Evolutionary conservation across 2,329 filamentous ascomycete genomes (phyloP).

Genomic region (Cadophora malorum): DNA sequence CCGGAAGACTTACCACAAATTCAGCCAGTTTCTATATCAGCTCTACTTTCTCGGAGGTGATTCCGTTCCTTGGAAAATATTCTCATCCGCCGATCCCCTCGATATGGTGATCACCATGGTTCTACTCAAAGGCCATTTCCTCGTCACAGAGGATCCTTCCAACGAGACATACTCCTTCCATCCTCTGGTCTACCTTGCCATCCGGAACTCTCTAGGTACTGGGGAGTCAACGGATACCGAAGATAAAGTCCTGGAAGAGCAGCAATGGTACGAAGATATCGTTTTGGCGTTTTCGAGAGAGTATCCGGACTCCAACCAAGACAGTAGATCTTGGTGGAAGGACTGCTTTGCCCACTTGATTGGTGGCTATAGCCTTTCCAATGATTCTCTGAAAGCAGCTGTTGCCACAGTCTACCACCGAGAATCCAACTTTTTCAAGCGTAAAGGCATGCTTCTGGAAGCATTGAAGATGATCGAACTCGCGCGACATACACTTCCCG

Average conservation of each 20-base stretch:
- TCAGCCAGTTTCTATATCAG: slow-evolving; percentile 33
- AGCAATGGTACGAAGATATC: slow-evolving; percentile 37
- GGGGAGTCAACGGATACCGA: slow-evolving; percentile 27
- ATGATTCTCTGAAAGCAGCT: slow-evolving; percentile 30
- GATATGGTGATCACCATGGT: slow-evolving; percentile 38
- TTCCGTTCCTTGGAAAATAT: slow-evolving; percentile 35
- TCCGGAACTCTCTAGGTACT: slow-evolving; percentile 30
- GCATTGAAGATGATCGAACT: slow-evolving; percentile 36
- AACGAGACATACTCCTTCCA: slow-evolving; percentile 35
- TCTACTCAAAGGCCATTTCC: slow-evolving; percentile 36
- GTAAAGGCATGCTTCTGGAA: slow-evolving; percentile 34
- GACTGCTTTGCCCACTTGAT: slow-evolving; percentile 37
- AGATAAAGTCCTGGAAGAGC: slow-evolving; percentile 31
- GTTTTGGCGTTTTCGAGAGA: slow-evolving; percentile 35
- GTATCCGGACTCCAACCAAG: slow-evolving; percentile 34
- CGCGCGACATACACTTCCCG: slow-evolving; percentile 35
- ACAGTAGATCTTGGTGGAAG: slow-evolving; percentile 40
- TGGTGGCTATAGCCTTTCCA: slow-evolving; percentile 31
- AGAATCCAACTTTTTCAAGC: slow-evolving; percentile 36
- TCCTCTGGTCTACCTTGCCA: slow-evolving; percentile 37
- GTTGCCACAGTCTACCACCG: slow-evolving; percentile 37
- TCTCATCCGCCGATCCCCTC: slow-evolving; percentile 35
- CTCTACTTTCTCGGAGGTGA: slow-evolving; percentile 38
- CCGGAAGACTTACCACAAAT: slow-evolving; percentile 27
- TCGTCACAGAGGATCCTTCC: slow-evolving; percentile 31